Percentiles rank a stretch among this genome's conserved stretches.
Conservation (phyloP, 2,329 filamentous ascomycete species). For the Neocucurbitaria cava region DNA sequence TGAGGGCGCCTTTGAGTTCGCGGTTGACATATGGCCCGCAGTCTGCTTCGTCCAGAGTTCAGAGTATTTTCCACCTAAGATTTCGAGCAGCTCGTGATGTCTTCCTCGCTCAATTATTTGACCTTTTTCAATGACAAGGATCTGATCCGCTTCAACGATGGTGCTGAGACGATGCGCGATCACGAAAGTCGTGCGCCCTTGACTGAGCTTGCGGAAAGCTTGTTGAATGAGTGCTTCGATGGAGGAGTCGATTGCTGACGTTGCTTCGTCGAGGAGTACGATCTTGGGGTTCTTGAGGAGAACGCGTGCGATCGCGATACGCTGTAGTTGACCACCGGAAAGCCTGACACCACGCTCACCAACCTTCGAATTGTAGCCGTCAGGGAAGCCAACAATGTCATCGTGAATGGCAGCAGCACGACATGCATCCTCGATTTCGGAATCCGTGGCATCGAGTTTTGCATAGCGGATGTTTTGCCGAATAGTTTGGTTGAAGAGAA, state of each 20-base stretch:
- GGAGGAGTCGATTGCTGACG: constrained; percentile 81
- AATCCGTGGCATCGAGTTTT: constrained; percentile 65
- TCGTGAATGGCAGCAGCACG: constrained; percentile 69
- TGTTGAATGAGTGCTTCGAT: constrained; percentile 72
- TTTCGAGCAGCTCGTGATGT: constrained; percentile 75
- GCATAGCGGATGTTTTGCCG: constrained; percentile 71
- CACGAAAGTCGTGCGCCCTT: constrained; percentile 70
- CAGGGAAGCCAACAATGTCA: constrained; percentile 65
- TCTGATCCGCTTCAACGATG: constrained; percentile 85
- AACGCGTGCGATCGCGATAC: constrained; percentile 74
- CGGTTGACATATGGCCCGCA: constrained; percentile 30
- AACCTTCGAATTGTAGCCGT: constrained; percentile 49
- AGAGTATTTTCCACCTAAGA: constrained; percentile 72
- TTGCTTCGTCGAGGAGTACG: constrained; percentile 86
- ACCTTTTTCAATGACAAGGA: constrained; percentile 80
- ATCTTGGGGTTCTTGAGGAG: constrained; percentile 82
- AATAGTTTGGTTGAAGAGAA: constrained; percentile 69
- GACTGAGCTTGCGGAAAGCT: constrained; percentile 65
- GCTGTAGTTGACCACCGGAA: constrained; percentile 71
- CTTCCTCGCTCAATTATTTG: constrained; percentile 78
- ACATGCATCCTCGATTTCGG: constrained; percentile 67
- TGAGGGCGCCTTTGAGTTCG: constrained; percentile 22
- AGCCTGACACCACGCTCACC: constrained; percentile 55
- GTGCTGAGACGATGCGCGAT: constrained; percentile 82
- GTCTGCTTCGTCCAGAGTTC: constrained; percentile 91